These are phyloP conservation scores for Magnolia kwangsiensis DNA, from an alignment of 164 flowering plant genomes.

Conservation along the genomic window DNA sequence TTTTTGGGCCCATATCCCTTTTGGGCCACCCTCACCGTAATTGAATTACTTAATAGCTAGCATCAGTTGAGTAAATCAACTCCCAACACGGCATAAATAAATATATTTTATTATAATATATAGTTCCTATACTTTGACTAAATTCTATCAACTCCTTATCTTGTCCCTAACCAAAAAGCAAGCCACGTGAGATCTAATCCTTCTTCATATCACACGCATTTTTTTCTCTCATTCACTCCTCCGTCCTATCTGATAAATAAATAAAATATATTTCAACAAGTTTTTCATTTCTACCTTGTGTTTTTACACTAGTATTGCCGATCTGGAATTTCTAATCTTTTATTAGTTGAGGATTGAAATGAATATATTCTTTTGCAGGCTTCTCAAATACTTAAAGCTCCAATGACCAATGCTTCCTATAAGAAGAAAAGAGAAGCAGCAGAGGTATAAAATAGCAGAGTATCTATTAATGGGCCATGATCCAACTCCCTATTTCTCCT, in stretches of 20 bases:
- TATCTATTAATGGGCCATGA: not conserved
- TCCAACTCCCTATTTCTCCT: not conserved
- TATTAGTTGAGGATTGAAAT: not conserved
- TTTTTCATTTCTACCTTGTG: too few relatives aligned
- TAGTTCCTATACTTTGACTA: not conserved
- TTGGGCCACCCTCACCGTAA: too few relatives aligned
- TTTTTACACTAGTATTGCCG: too few relatives aligned
- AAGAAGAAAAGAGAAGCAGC: not conserved
- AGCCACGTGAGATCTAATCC: constrained; percentile 41
- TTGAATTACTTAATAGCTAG: too few relatives aligned
- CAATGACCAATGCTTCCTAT: not conserved
- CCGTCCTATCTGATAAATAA: not conserved
- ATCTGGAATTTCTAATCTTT: too few relatives aligned
- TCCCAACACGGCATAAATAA: too few relatives aligned
- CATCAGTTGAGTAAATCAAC: too few relatives aligned
- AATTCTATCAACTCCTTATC: constrained; percentile 33
- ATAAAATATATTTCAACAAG: too few relatives aligned
- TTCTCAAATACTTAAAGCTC: constrained; percentile 8
- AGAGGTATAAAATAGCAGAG: not conserved
- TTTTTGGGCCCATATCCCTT: too few relatives aligned
- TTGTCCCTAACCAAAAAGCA: constrained; percentile 28
- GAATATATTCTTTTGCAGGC: constrained; percentile 6
- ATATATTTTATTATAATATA: too few relatives aligned
- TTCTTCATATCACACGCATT: constrained; percentile 27
- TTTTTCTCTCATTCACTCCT: not conserved